Evolutionary conservation across 1,139 yeast species (phyloP).

Genomic region (Maudiozyma humilis): DNA sequence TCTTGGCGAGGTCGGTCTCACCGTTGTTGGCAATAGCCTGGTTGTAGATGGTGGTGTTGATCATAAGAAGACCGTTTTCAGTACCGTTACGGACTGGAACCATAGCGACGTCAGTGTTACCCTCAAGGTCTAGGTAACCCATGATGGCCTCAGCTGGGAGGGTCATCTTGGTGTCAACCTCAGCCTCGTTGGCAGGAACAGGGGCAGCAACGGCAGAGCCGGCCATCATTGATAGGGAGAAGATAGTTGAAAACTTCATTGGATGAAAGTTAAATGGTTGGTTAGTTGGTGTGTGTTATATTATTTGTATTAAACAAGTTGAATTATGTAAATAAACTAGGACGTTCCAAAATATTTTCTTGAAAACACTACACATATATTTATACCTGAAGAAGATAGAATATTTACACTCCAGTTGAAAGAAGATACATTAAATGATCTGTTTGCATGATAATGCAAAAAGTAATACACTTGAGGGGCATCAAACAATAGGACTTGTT

Average conservation of each 20-base stretch:
- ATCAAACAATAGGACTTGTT: background rate
- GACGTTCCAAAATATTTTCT: too few relatives aligned
- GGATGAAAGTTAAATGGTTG: too few relatives aligned
- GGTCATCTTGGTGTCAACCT: constrained; percentile 4
- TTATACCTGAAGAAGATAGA: too few relatives aligned
- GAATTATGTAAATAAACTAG: too few relatives aligned
- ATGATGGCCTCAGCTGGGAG: constrained; percentile 27
- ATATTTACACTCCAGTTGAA: too few relatives aligned
- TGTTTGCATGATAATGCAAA: background rate
- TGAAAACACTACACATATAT: too few relatives aligned
- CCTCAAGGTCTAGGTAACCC: constrained; percentile 24
- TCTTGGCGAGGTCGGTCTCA: constrained; percentile 14
- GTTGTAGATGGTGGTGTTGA: constrained; percentile 26
- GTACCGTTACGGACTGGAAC: constrained; percentile 24
- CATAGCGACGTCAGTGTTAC: constrained; percentile 22
- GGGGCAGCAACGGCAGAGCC: constrained; percentile 18
- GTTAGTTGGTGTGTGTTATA: background rate
- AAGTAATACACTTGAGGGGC: background rate
- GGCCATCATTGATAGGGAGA: constrained; percentile 13
- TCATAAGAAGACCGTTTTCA: constrained; percentile 22
- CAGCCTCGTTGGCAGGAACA: constrained; percentile 7
- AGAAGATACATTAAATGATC: too few relatives aligned
- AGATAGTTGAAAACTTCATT: constrained; percentile 17
- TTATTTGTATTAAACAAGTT: too few relatives aligned
- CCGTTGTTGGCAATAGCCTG: constrained; percentile 15